Evolutionary conservation across 306 rosid species (phyloP), one percentile per base, ranked within the genome.

Genomic region (Vicia villosa): DNA sequence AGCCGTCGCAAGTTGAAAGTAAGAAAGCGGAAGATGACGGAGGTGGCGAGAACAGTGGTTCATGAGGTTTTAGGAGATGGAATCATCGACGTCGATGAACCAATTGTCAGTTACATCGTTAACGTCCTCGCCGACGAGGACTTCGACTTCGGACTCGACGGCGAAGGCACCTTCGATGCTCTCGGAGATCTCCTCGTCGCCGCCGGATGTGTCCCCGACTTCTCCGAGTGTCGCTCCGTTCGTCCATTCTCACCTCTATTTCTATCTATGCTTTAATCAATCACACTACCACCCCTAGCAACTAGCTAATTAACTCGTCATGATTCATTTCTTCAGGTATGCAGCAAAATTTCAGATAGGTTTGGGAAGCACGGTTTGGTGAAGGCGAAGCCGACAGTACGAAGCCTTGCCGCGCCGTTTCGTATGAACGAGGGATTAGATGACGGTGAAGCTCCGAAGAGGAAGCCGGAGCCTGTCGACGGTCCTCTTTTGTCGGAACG

Each of bases 121-220:
- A 94, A 94, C 69, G 99, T 94, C 68, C 97, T 94, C 74, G 99
- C 99, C 28, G 99, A 91, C 46, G 99, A 94, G 10, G 99, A 94
- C 74, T 94, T 94, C 77, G 97, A 94, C 41, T 91, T 94, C 36
- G 99, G 99, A 5, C 80, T 74, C 71, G 92, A 94, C 46, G 99
- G 97, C 8, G 89, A 94, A 72, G 97, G 96, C 45, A 88, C 89
- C 46, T 87, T 87, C 68, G 97, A 94, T 8, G 94, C 97, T 63
- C 73, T 94, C 34, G 95, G 97, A 0, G 96, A 94, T 72, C 91
- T 94, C 10, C 91, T 94, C 14, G 96, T 94, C 46, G 91, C 82
- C n/a, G 96, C 99, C 8, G 92, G 74, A 22, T 91, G 96, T 68
- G 97, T 94, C 63, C 52, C 57, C 21, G 97, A 94, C 78, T 76